A percentile compares a stretch with the other conserved stretches of the same genome.
These are phyloP conservation scores for Fusarium sp. DNA, from an alignment of 2,329 filamentous ascomycete species.

Conservation along the genomic window DNA sequence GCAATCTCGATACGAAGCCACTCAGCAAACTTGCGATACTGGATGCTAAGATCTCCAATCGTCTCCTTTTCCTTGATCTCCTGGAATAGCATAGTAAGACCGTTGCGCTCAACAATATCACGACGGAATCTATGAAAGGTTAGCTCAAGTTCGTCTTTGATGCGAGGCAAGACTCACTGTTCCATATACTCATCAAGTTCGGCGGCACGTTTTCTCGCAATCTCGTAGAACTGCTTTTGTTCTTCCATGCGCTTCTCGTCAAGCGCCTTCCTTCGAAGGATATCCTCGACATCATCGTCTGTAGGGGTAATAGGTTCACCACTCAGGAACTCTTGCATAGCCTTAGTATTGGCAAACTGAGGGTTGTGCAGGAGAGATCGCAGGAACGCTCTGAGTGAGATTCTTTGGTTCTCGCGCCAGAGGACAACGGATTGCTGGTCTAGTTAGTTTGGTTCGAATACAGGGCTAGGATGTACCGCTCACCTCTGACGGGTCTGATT, in stretches of 20 bases:
- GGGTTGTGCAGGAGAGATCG: constrained; percentile 86
- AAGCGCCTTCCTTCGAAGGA: constrained; percentile 80
- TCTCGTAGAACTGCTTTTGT: constrained; percentile 94
- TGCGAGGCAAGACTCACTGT: constrained; percentile 63
- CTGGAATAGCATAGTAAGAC: constrained; percentile 89
- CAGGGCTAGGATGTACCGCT: not conserved
- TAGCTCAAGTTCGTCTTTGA: constrained; percentile 16
- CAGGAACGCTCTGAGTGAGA: constrained; percentile 92
- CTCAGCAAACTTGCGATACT: constrained; percentile 98
- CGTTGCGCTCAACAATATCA: constrained; percentile 77
- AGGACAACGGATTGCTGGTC: constrained; percentile 65
- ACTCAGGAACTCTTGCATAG: constrained; percentile 86
- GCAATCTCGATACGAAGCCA: constrained; percentile 98
- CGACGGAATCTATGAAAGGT: constrained; percentile 65
- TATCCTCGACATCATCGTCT: constrained; percentile 86
- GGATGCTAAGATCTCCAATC: constrained; percentile 88
- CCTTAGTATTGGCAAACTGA: constrained; percentile 82
- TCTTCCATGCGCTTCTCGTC: constrained; percentile 92
- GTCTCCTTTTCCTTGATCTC: constrained; percentile 92
- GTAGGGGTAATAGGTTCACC: constrained; percentile 76
- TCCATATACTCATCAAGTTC: constrained; percentile 99
- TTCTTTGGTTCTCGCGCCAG: constrained; percentile 88
- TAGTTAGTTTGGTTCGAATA: constrained; percentile 43
- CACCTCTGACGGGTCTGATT: constrained; percentile 45
- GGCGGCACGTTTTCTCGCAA: constrained; percentile 87